A percentile compares a stretch with the other conserved stretches of the same genome.
phyloP scores from a whole-genome alignment of 768 basidiomycete species.

The Aureoboletus auriporus region DNA sequence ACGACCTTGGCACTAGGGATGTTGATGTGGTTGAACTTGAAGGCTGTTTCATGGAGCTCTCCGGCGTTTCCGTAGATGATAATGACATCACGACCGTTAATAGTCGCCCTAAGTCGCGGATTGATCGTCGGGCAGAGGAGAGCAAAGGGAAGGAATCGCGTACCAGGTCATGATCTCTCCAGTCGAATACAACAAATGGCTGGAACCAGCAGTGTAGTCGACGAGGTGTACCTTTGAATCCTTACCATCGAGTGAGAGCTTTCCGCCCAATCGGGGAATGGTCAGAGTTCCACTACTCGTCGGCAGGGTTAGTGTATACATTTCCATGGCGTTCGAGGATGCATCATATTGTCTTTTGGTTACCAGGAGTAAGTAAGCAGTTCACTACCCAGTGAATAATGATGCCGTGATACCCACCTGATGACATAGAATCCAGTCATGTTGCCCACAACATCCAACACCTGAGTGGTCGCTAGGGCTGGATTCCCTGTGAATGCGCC shows the following conservation, averaged over 20 bases:
- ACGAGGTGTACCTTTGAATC: conserved; percentile 52
- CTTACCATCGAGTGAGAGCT: conserved; percentile 43
- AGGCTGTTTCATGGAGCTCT: conserved; percentile 48
- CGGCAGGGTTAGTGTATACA: conserved; percentile 39
- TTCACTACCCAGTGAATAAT: not conserved
- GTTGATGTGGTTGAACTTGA: conserved; percentile 31
- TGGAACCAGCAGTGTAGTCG: conserved; percentile 44
- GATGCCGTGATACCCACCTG: conserved; percentile 6
- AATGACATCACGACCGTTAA: conserved; percentile 45
- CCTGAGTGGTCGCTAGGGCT: conserved; percentile 48
- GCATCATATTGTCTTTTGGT: conserved; percentile 14
- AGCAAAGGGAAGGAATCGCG: not conserved
- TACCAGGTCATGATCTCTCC: conserved; percentile 50
- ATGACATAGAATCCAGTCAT: conserved; percentile 44
- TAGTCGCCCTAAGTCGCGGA: conserved; percentile 36
- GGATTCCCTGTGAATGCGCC: conserved; percentile 46
- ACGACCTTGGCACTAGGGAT: conserved; percentile 21
- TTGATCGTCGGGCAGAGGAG: not conserved
- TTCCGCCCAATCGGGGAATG: conserved; percentile 42
- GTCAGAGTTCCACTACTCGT: conserved; percentile 42
- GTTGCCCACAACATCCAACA: conserved; percentile 45
- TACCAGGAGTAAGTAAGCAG: not conserved
- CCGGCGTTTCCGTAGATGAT: conserved; percentile 45
- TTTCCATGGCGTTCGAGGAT: conserved; percentile 7
- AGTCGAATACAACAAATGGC: conserved; percentile 43